Conservation (phyloP, 2,329 filamentous ascomycete species). For the Calonectria honghensis region DNA sequence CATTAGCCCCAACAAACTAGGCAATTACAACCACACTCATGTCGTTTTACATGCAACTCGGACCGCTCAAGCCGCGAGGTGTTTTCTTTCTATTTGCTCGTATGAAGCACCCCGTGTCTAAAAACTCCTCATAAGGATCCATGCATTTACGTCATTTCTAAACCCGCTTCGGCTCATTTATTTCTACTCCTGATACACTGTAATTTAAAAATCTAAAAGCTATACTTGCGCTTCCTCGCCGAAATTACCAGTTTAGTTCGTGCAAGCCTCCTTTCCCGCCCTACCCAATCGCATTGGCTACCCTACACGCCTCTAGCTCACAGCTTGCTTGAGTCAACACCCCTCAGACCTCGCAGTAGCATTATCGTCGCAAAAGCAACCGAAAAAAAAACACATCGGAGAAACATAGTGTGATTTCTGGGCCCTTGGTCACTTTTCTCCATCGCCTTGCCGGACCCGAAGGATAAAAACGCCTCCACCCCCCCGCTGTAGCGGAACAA, state of each 20-base stretch:
- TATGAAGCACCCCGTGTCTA: neutral
- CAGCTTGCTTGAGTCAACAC: neutral
- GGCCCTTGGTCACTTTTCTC: neutral
- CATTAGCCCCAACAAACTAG: slow-evolving; percentile 13
- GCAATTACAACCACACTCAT: slow-evolving; percentile 18
- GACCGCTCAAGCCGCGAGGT: slow-evolving; percentile 7
- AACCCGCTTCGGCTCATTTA: neutral
- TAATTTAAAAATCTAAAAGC: neutral
- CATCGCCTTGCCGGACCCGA: slow-evolving; percentile 4
- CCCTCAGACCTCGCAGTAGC: neutral
- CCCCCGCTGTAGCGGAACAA: slow-evolving; percentile 10
- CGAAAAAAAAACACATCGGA: neutral
- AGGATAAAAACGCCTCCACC: slow-evolving; percentile 9
- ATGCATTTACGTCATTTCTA: slow-evolving; percentile 12
- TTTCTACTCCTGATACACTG: neutral
- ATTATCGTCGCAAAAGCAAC: neutral
- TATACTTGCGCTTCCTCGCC: slow-evolving; percentile 20
- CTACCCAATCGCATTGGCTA: slow-evolving; percentile 28
- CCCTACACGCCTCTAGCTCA: slow-evolving; percentile 35
- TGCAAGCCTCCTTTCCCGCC: slow-evolving; percentile 4
- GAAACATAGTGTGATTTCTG: neutral
- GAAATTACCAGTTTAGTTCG: slow-evolving; percentile 20
- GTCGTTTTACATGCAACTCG: slow-evolving; percentile 2
- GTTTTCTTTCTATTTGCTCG: neutral
- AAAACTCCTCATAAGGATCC: slow-evolving; percentile 3